Base-by-base conservation (phyloP, 1,284 basidiomycete genomes). In the Papiliotrema laurentii region DNA sequence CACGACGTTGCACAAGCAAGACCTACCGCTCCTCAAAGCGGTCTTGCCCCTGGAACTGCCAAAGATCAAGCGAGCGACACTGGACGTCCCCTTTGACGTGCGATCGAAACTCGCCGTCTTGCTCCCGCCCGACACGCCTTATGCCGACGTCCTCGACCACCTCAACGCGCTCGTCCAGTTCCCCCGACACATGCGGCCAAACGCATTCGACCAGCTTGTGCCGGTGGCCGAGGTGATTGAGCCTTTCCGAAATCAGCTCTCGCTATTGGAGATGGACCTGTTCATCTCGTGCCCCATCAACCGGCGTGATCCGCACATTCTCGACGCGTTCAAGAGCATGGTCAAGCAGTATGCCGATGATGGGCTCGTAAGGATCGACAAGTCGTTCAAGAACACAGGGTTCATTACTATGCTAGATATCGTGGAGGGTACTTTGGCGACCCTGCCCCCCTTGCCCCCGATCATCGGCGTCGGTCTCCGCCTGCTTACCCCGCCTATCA, bases 1-100 rank as follows among this genome's bases (percentile, higher is more conserved):
- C n/a, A 91, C 90, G 0, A 89, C 91, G 0, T 68, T 96, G 10
- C 69, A 80, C 43, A 71, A 77, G 2, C 67, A 75, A 2, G 89
- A 96, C 64, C 77, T 97, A 14, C 77, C 80, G 0, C 72, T 81
- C 44, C 76, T 97, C 6, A 64, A 69, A 5, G 58, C 68, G 2
- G 72, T 78, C 11, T 72, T 81, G 34, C 68, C 62, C 1, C 62
- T 77, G 0, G 75, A 80, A 0, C 73, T 78, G 4, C 67, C 68
- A 7, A 69, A 75, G 16, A 74, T 82, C 42, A 59, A 65, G 6
- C 71, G 73, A 16, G 80, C 79, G 0, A 71, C 69, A 1, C 50
- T 80, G 18, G 70, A 75, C 31, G 63, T 75, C 0, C 64, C 69
- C 0, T 59, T 60, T 16, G 59, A 61, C 0, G 58, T 66, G 4